Evolutionary conservation across 176 grass and related monocot species (phyloP), one percentile per base, ranked within the genome.

Genomic region (Thinopyrum elongatum): DNA sequence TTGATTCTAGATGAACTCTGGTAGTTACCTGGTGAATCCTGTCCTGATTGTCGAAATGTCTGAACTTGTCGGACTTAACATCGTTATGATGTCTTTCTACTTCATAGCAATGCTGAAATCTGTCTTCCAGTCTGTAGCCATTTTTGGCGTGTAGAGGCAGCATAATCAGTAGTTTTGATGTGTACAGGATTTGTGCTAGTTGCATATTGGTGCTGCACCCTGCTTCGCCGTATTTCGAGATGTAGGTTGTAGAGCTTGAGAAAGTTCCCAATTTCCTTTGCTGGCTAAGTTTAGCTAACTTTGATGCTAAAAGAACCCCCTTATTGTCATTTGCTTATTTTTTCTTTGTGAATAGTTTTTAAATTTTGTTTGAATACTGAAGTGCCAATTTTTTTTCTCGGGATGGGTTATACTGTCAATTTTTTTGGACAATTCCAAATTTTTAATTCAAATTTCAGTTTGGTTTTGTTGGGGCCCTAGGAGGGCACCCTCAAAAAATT

Each of bases 401-500:
- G 15, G 27, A 16, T 65, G 27, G 6, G 13, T 65, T 30, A 29
- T 16, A 49, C 1, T 49, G 46, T 49, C 3, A 5, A 2, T 16
- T 17, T 44, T 46, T 47, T 51, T 51, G 5, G 2, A 6, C 16
- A 19, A 19, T 19, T 53, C 49, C 15, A 53, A 19, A 19, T 41
- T 44, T 44, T 44, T 44, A 36, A 7, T 36, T 8, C 31, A 33
- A 33, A 33, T 33, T 33, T 33, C 31, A 33, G 31, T 33, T 33
- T 33, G 31, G 31, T 4, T 33, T 33, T 33, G 31, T 33, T 33
- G 3, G 31, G 31, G 31, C 31, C 31, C 31, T 33, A 36, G 31
- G 1, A 55, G 25, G 6, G 6, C 16, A 13, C 57, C 83, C 71
- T 78, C 1, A 4, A 90, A 82, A 86, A 86, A 86, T 81, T 89